Evolutionary conservation across 495 filamentous ascomycete genomes (phyloP), one percentile per base, ranked within the genome.

Genomic region (Thermochaetoides thermophila): DNA sequence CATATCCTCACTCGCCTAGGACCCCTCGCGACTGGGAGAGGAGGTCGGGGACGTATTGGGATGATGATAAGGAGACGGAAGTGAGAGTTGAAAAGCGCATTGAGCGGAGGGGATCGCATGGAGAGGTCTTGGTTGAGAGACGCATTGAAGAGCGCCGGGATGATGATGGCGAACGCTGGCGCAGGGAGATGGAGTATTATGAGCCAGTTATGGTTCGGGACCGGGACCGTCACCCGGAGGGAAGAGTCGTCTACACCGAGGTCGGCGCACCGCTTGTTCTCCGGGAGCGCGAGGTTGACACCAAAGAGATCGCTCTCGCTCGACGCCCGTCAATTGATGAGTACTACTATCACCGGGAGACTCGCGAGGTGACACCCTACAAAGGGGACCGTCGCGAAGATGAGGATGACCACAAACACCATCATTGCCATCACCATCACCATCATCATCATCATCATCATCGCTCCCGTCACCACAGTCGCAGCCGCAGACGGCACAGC

Each of bases 151-250:
- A 64, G 31, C 57, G 55, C 24, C 45, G 45, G 19, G 60, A 62
- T 5, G 57, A 69, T 7, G 70, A 74, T 28, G 46, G 77, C 13
- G 71, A 76, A 50, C 66, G 60, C 41, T 78, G 75, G 50, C 66
- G 70, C 50, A 71, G 70, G 45, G 73, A 78, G 36, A 70, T 70
- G 27, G 81, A 85, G 35, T 75, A 76, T 53, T 78, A 71, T 53
- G 62, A 71, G 17, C 63, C 65, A 27, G 60, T 83, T 45, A 78
- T 85, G 53, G n/a, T n/a, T n/a, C n/a, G n/a, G n/a, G n/a, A n/a
- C n/a, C n/a, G n/a, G n/a, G n/a, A n/a, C n/a, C 77, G 70, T 42
- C 73, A 73, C 37, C 73, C 76, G n/a, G 74, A 71, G 29, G 61
- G 73, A 29, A 74, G 74, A 6, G 61, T 83, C 37, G 72, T 85